Evolutionary conservation across 805 yeast species (phyloP).

Genomic region (Myxozyma lipomycoides): DNA sequence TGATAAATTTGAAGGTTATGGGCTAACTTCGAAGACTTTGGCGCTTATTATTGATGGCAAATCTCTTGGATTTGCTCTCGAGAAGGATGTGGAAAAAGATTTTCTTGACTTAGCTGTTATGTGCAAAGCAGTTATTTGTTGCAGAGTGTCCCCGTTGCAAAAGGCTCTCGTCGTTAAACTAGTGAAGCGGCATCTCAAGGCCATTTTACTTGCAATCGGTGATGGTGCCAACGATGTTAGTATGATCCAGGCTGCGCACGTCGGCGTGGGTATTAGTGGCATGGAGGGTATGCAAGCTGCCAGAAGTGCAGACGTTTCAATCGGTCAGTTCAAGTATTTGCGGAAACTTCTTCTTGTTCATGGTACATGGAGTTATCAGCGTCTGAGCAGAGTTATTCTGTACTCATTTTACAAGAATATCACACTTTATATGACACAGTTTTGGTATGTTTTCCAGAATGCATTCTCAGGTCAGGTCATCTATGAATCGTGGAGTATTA

Average conservation of each 20-base stretch:
- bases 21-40: conserved; percentile 51
- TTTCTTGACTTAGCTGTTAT: conserved; percentile 74
- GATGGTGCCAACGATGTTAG: conserved; percentile 99
- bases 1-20: background rate
- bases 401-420: conserved; percentile 95
- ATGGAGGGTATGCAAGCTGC: conserved; percentile 99
- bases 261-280: conserved; percentile 98
- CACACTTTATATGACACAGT: conserved; percentile 94
- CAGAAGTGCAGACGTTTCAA: conserved; percentile 93
- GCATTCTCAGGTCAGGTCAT: conserved; percentile 94
- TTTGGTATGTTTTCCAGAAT: conserved; percentile 93
- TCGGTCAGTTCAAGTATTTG: conserved; percentile 89
- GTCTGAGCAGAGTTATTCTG: conserved; percentile 86
- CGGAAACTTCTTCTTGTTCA: conserved; percentile 83
- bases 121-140: conserved; percentile 95
- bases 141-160: conserved; percentile 96
- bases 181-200: conserved; percentile 75
- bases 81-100: conserved; percentile 69
- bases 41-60: conserved; percentile 94
- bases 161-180: conserved; percentile 93
- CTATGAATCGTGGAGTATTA: conserved; percentile 96
- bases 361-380: conserved; percentile 96
- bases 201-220: conserved; percentile 84
- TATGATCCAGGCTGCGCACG: conserved; percentile 99
- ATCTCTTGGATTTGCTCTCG: conserved; percentile 81